Percentiles rank a stretch among this genome's conserved stretches.
Conservation (phyloP, 352 stramenopile species). For the Pythium sukuiense region DNA sequence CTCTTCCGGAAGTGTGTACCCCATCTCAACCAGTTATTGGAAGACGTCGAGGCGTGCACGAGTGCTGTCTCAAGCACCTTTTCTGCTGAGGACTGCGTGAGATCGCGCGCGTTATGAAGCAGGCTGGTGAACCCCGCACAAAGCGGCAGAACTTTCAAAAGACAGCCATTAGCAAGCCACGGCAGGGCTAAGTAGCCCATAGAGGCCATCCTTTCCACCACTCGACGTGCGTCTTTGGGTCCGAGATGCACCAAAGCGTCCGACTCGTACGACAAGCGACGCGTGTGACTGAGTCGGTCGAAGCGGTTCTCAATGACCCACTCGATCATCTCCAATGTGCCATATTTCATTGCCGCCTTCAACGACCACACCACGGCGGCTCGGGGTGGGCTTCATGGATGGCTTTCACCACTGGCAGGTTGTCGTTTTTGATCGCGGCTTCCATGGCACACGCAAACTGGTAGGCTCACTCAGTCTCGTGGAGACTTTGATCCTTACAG, state of each 20-base stretch:
- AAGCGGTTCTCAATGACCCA: constrained; percentile 16
- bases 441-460: constrained; percentile 1
- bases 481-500: neutral
- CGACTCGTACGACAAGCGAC: too few species aligned
- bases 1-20: neutral
- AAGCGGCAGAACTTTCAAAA: neutral
- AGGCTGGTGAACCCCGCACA: neutral
- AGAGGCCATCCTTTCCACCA: neutral
- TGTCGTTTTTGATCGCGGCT: constrained; percentile 9
- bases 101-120: neutral
- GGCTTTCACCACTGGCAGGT: neutral
- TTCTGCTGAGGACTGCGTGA: neutral
- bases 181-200: neutral
- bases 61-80: neutral
- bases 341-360: neutral
- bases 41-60: neutral
- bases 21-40: neutral
- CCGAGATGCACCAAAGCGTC: neutral
- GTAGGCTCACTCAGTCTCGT: neutral
- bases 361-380: neutral
- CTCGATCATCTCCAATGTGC: constrained; percentile 3
- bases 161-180: neutral
- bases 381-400: constrained; percentile 1
- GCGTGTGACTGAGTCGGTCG: neutral
- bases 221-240: neutral